Evolutionary conservation across 805 yeast genomes (phyloP).

Genomic region (Hemisphaericaspora nanyangensis): DNA sequence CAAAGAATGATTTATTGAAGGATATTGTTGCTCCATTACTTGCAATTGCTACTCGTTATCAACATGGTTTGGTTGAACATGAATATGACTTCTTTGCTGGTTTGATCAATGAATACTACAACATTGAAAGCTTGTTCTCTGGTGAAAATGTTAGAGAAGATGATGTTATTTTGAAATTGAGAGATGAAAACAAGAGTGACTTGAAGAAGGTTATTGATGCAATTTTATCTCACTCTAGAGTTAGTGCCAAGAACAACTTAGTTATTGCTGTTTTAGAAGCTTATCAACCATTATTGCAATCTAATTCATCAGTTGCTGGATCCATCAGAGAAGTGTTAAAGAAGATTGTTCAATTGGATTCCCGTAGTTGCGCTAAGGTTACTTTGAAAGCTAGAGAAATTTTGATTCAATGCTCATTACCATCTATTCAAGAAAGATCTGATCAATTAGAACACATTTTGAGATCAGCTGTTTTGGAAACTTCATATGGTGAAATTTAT

Average conservation of each 20-base stretch:
- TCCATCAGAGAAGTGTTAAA: slow-evolving; percentile 70
- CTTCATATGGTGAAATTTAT: slow-evolving; percentile 79
- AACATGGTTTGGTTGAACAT: slow-evolving; percentile 75
- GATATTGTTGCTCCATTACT: slow-evolving; percentile 67
- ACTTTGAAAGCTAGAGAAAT: slow-evolving; percentile 95
- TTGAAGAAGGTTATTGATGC: slow-evolving; percentile 66
- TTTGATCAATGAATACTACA: slow-evolving; percentile 67
- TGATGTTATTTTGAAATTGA: slow-evolving; percentile 77
- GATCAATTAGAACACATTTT: slow-evolving; percentile 96
- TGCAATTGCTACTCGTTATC: slow-evolving; percentile 65
- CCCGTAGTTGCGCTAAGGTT: slow-evolving; percentile 89
- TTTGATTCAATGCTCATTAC: slow-evolving; percentile 93
- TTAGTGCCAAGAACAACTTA: slow-evolving; percentile 88
- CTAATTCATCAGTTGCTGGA: slow-evolving; percentile 64
- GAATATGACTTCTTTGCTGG: slow-evolving; percentile 73
- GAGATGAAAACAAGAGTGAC: slow-evolving; percentile 83
- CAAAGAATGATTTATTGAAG: slow-evolving; percentile 39
- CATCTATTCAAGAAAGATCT: slow-evolving; percentile 92
- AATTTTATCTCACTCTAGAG: slow-evolving; percentile 87
- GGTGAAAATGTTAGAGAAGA: slow-evolving; percentile 80
- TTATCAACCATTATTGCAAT: slow-evolving; percentile 76
- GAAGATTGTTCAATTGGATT: slow-evolving; percentile 80
- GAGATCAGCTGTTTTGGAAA: slow-evolving; percentile 84
- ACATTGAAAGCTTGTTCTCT: slow-evolving; percentile 73
- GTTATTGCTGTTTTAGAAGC: slow-evolving; percentile 78